These are phyloP conservation scores for Lasiosphaeris hirsuta DNA, from an alignment of 495 filamentous ascomycete species.

Conservation along the genomic window DNA sequence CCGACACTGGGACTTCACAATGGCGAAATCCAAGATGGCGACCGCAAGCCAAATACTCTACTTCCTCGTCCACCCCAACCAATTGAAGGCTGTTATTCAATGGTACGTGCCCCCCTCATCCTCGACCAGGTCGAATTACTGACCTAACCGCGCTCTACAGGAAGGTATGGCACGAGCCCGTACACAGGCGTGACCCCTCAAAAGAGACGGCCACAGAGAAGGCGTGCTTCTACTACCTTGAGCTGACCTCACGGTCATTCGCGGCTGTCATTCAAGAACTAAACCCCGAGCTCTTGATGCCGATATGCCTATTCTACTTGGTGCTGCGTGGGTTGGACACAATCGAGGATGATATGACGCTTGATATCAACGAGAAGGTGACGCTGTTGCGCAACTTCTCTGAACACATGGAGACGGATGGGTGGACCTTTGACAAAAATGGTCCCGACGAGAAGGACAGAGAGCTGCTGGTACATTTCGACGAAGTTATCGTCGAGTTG, in stretches of 20 bases:
- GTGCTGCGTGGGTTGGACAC: conserved; percentile 88
- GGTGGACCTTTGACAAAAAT: conserved; percentile 85
- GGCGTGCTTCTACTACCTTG: conserved; percentile 80
- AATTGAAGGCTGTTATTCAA: conserved; percentile 86
- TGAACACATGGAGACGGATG: conserved; percentile 70
- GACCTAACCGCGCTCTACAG: conserved; percentile 42
- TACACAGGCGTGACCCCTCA: conserved; percentile 73
- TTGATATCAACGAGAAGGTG: conserved; percentile 76
- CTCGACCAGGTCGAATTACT: not conserved
- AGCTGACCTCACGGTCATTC: conserved; percentile 90
- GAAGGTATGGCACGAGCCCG: conserved; percentile 94
- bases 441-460: conserved; percentile 93
- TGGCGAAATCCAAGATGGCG: conserved; percentile 35
- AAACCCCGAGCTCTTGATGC: conserved; percentile 86
- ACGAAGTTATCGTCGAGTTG: conserved; percentile 80
- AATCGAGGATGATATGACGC: conserved; percentile 97
- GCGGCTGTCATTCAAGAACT: conserved; percentile 91
- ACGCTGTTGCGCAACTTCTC: conserved; percentile 81
- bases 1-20: too few relatives aligned
- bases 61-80: conserved; percentile 68
- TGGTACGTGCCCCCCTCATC: conserved; percentile 57
- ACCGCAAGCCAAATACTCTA: conserved; percentile 59
- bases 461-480: conserved; percentile 86
- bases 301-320: conserved; percentile 91
- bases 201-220: conserved; percentile 72